These are phyloP conservation scores for Solanum pinnatisectum DNA, from an alignment of 257 asterid genomes.

Conservation along the genomic window DNA sequence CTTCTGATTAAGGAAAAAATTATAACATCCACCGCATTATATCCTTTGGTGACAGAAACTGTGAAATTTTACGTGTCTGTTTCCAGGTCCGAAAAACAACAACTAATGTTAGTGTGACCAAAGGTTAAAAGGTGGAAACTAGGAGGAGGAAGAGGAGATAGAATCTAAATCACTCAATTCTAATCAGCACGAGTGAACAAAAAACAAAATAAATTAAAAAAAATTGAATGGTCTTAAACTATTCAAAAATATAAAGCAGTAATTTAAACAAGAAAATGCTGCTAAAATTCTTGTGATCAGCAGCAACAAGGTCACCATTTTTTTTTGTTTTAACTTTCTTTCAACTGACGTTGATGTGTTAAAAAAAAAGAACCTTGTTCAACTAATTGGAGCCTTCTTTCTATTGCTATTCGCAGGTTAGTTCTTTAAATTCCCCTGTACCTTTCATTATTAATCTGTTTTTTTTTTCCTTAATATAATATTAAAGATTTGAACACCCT, in stretches of 20 bases:
- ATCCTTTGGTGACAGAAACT: too few species aligned
- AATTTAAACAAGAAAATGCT: neutral
- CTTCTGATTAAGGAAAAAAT: too few species aligned
- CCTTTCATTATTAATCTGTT: neutral
- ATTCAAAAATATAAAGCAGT: neutral
- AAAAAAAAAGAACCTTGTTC: neutral
- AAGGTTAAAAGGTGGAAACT: neutral
- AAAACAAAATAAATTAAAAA: neutral
- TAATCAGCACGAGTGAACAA: conserved; percentile 8
- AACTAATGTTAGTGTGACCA: neutral
- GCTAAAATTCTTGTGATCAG: conserved; percentile 10
- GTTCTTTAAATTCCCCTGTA: neutral
- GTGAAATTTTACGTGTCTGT: too few species aligned
- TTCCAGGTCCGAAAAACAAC: too few species aligned
- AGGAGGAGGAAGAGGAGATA: neutral
- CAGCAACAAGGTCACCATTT: conserved; percentile 6
- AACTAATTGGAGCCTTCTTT: conserved; percentile 8
- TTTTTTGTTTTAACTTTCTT: neutral
- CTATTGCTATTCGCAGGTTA: conserved; percentile 2
- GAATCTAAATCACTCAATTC: conserved; percentile 43
- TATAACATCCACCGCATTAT: too few species aligned
- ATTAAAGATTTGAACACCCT: conserved; percentile 6
- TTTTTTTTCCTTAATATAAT: neutral
- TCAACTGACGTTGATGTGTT: conserved; percentile 17
- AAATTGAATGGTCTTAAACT: conserved; percentile 7